A percentile compares a stretch with the other conserved stretches of the same genome.
phyloP scores from a whole-genome alignment of 2,329 filamentous ascomycete genomes.

The Alternaria solani region DNA sequence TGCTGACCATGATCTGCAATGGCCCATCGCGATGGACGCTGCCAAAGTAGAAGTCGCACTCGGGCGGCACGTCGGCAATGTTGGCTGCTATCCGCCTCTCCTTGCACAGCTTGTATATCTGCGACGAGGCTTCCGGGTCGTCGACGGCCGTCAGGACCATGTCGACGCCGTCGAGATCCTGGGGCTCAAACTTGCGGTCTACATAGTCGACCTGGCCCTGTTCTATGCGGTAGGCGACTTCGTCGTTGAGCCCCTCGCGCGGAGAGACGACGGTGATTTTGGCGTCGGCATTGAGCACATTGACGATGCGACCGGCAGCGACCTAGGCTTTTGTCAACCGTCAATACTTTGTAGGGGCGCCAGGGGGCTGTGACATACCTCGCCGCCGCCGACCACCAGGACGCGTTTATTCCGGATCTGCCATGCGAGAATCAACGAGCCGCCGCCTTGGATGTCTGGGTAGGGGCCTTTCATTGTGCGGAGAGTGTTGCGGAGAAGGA shows the following conservation, averaged over 20 bases:
- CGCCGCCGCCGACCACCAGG: conserved; percentile 92
- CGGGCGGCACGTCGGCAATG: conserved; percentile 93
- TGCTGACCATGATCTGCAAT: conserved; percentile 97
- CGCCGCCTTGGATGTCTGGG: conserved; percentile 85
- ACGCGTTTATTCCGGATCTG: conserved; percentile 89
- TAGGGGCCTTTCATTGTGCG: conserved; percentile 64
- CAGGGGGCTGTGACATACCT: conserved; percentile 65
- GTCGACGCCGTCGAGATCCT: conserved; percentile 80
- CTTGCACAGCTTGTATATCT: conserved; percentile 94
- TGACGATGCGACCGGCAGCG: conserved; percentile 90
- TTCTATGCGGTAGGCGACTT: conserved; percentile 83
- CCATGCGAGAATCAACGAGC: conserved; percentile 94
- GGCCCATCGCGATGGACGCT: conserved; percentile 94
- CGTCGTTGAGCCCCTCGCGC: conserved; percentile 79
- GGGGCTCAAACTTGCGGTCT: conserved; percentile 82
- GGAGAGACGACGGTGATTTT: conserved; percentile 87
- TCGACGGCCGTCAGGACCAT: conserved; percentile 96
- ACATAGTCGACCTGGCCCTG: conserved; percentile 79
- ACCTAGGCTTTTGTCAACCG: conserved; percentile 69
- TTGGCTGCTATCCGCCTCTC: conserved; percentile 85
- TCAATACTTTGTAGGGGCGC: conserved; percentile 30
- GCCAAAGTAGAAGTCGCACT: conserved; percentile 99
- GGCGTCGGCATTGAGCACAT: conserved; percentile 94
- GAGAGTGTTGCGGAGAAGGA: conserved; percentile 28
- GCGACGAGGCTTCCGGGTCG: conserved; percentile 86